Conservation (phyloP, 306 rosid genomes). For the Gastrolobium bilobum region DNA sequence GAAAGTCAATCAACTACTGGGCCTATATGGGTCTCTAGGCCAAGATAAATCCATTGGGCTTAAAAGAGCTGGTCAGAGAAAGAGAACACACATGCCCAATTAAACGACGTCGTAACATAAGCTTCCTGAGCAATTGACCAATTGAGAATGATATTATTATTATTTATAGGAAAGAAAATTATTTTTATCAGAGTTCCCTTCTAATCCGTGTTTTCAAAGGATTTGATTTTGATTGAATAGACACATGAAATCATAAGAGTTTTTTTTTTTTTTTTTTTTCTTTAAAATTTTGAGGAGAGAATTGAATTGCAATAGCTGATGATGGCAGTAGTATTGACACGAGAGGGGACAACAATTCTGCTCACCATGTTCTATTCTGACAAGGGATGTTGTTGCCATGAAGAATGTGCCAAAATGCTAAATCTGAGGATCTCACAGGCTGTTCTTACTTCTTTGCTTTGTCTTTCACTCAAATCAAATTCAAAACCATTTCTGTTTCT, state of each 20-base stretch:
- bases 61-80: conserved; percentile 1
- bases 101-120: not conserved
- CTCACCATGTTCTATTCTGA: conserved; percentile 52
- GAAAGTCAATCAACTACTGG: not conserved
- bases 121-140: conserved; percentile 5
- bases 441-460: not conserved
- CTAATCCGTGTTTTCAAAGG: not conserved
- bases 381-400: conserved; percentile 61
- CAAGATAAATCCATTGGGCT: not conserved
- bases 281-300: not conserved
- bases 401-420: conserved; percentile 73
- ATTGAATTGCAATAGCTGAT: conserved; percentile 33
- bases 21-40: conserved; percentile 14
- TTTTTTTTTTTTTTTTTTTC: not conserved
- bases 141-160: not conserved
- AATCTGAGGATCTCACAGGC: conserved; percentile 54
- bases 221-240: not conserved
- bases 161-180: not conserved
- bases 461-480: not conserved
- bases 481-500: not conserved
- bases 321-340: conserved; percentile 46
- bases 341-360: conserved; percentile 59
- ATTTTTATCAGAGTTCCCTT: not conserved
- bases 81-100: not conserved
- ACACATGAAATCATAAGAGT: not conserved